Base-by-base conservation (phyloP, 495 filamentous ascomycete species). In the Lasiosphaeris hirsuta region DNA sequence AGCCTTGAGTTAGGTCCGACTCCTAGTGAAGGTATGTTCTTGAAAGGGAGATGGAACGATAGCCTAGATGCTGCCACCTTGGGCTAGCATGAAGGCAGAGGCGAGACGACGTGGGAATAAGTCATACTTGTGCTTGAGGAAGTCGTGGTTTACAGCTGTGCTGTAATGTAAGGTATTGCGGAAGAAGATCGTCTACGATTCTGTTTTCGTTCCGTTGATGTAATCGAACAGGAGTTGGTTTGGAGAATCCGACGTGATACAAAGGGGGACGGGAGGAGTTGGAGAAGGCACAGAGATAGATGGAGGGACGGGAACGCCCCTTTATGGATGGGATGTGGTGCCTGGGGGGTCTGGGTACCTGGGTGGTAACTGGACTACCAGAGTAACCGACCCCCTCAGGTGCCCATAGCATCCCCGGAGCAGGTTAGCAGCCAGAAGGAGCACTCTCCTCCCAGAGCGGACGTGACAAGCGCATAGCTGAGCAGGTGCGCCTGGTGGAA, bases 241-340 rank as follows among this genome's bases (percentile, higher is more conserved):
- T 53, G 58, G 55, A 18, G 51, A 63, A 43, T 13, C n/a, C 56
- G 30, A 18, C 19, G 54, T 61, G 44, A 36, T 51, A 63, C 47
- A 63, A 43, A 56, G 45, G 51, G 45, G 52, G 50, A 50, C 42
- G 59, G 62, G 37, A 42, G 51, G 57, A 39, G 48, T 44, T 43
- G 62, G 56, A 51, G 42, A 49, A 61, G 15, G 19, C 13, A n/a
- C 41, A 56, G 2, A 56, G 2, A 30, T 5, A 41, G 37, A 41
- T 39, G 60, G 54, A 57, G 43, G 61, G 58, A 61, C 51, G 46
- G 56, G 54, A 60, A 58, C 35, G 43, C 55, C 46, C 49, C 49
- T 70, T 69, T 59, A 63, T 61, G 49, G 64, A 41, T 55, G 53
- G 37, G 23, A 30, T 30, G 23, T 46, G n/a, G n/a, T n/a, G n/a